Conservation (phyloP, 2,329 filamentous ascomycete species). For the Aspergillus sp. region DNA sequence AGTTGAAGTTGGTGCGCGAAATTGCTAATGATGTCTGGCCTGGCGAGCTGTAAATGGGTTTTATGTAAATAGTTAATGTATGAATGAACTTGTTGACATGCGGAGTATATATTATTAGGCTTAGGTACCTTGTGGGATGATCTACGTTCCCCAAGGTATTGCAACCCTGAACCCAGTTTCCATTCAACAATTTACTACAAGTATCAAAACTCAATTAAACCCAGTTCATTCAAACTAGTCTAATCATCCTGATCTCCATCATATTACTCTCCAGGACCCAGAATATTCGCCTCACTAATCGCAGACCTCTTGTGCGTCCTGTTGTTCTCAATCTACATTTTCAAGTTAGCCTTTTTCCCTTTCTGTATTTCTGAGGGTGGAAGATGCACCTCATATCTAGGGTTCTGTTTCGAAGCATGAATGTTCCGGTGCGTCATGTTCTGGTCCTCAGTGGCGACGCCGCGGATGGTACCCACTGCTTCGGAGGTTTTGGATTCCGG, state of each 20-base stretch:
- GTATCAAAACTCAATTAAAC: neutral
- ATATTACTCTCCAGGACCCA: slow-evolving; percentile 18
- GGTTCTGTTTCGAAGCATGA: slow-evolving; percentile 25
- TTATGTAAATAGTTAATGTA: neutral
- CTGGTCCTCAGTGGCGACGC: slow-evolving; percentile 28
- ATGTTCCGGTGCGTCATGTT: slow-evolving; percentile 31
- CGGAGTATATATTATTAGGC: neutral
- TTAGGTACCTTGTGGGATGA: neutral
- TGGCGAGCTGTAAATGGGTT: slow-evolving; percentile 37
- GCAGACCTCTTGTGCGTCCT: slow-evolving; percentile 21
- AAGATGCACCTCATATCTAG: slow-evolving; percentile 33
- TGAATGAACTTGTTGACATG: neutral
- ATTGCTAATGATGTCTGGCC: slow-evolving; percentile 70
- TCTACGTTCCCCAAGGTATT: neutral
- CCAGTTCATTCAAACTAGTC: neutral
- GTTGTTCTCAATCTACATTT: slow-evolving; percentile 19
- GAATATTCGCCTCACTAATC: slow-evolving; percentile 25
- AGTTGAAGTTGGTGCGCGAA: slow-evolving; percentile 62
- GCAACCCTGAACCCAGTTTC: neutral
- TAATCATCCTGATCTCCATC: neutral
- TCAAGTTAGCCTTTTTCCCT: slow-evolving; percentile 1
- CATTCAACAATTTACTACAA: neutral
- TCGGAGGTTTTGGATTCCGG: slow-evolving; percentile 33
- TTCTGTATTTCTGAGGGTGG: neutral
- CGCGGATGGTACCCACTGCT: slow-evolving; percentile 30